Evolutionary conservation across 352 stramenopile species (phyloP).

Genomic region (Aphanomyces cochlioides): DNA sequence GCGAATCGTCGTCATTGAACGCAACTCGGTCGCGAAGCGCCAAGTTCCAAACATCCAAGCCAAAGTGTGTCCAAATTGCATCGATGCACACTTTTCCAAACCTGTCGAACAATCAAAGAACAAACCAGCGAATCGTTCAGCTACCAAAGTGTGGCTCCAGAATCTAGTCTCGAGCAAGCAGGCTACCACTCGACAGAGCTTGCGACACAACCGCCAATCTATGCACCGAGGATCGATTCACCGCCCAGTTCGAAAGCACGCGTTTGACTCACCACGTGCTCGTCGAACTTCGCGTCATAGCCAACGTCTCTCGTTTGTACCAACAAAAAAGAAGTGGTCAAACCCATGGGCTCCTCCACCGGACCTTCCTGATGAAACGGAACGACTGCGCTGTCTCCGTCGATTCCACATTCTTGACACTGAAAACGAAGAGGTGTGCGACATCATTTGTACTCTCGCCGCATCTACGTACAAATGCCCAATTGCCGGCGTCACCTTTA

Average conservation of each 20-base stretch:
- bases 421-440: slow-evolving; percentile 14
- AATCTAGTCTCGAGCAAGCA: slow-evolving; percentile 6
- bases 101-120: neutral
- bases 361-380: neutral
- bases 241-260: slow-evolving; percentile 4
- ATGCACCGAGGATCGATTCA: slow-evolving; percentile 2
- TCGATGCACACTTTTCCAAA: slow-evolving; percentile 18
- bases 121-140: neutral
- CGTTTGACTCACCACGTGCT: slow-evolving; percentile 9
- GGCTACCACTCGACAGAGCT: neutral
- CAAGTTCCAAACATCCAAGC: neutral
- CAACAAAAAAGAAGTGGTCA: slow-evolving; percentile 1
- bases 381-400: slow-evolving; percentile 12
- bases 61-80: slow-evolving; percentile 10
- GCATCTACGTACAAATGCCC: slow-evolving; percentile 24
- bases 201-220: neutral
- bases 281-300: slow-evolving; percentile 12
- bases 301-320: slow-evolving; percentile 1
- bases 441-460: slow-evolving; percentile 18
- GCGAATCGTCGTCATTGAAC: slow-evolving; percentile 10
- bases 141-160: slow-evolving; percentile 13
- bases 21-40: neutral
- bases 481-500: slow-evolving; percentile 24
- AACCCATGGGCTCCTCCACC: slow-evolving; percentile 11
- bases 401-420: slow-evolving; percentile 25